A percentile compares a stretch with the other conserved stretches of the same genome.
phyloP scores from a whole-genome alignment of 2,329 filamentous ascomycete genomes.

The Conoideocrella luteorostrata region DNA sequence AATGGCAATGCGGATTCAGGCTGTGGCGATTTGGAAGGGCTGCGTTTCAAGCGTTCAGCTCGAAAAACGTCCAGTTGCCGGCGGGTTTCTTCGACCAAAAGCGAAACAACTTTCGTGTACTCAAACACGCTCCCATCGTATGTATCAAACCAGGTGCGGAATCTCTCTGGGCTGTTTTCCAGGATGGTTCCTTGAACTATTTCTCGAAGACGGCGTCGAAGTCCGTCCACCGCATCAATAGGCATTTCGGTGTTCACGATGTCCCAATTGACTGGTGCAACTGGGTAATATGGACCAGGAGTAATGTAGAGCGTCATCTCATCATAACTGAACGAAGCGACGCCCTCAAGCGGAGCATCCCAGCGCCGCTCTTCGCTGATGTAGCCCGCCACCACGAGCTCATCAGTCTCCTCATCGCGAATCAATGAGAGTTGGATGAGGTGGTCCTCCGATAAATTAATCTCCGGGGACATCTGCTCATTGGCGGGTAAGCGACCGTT shows the following conservation, averaged over 20 bases:
- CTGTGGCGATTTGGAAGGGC: neutral
- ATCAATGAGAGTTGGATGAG: constrained; percentile 20
- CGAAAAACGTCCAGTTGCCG: neutral
- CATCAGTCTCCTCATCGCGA: constrained; percentile 22
- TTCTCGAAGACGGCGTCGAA: constrained; percentile 11
- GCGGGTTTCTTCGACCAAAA: constrained; percentile 1
- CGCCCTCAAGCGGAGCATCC: constrained; percentile 13
- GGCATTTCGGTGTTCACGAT: constrained; percentile 14
- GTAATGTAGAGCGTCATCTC: constrained; percentile 19
- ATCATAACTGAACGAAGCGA: constrained; percentile 15
- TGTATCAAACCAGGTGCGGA: constrained; percentile 14
- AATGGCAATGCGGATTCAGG: neutral
- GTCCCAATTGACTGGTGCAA: constrained; percentile 12
- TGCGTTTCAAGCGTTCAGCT: neutral
- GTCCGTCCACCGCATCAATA: constrained; percentile 14
- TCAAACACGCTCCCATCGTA: constrained; percentile 12
- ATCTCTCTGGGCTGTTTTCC: constrained; percentile 14
- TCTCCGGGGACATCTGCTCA: too few species aligned
- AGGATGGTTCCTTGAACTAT: constrained; percentile 12
- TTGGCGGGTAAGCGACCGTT: too few species aligned
- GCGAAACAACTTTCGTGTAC: neutral
- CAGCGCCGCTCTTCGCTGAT: constrained; percentile 14
- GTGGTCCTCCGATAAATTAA: constrained; percentile 15
- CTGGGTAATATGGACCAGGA: constrained; percentile 17
- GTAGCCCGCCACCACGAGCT: constrained; percentile 17